These are phyloP conservation scores for Oryza officinalis DNA, from an alignment of 176 grass and related monocot species.

Conservation along the genomic window DNA sequence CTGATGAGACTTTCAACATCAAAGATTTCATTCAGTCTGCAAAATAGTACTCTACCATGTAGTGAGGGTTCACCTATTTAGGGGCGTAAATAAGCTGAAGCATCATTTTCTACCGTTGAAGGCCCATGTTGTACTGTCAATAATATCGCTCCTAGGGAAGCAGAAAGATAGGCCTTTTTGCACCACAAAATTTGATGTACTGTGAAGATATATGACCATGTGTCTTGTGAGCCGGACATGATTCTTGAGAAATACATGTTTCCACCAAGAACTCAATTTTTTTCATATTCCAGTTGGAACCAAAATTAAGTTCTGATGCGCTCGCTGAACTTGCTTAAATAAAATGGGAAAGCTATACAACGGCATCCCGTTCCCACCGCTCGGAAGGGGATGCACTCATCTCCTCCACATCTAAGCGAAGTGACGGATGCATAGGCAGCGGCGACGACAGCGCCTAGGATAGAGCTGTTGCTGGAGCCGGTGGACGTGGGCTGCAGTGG, in stretches of 20 bases:
- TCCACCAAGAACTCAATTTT: not conserved
- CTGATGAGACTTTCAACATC: conserved; percentile 68
- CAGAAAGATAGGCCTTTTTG: not conserved
- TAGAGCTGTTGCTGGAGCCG: no score
- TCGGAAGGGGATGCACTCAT: no score
- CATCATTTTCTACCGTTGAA: not conserved
- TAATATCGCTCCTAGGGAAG: not conserved
- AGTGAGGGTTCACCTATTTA: not conserved
- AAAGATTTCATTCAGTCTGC: conserved; percentile 59
- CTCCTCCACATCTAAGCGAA: no score
- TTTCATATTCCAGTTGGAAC: not conserved
- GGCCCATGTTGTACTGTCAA: no score
- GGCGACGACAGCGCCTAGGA: no score
- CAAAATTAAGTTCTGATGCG: not conserved
- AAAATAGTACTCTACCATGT: conserved; percentile 22
- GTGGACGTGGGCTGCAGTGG: no score
- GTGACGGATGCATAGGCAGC: no score
- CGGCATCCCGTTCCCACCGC: no score
- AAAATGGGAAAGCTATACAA: no score
- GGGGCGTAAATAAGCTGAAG: not conserved
- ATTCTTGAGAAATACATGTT: not conserved
- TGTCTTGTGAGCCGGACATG: not conserved
- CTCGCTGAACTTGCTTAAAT: not conserved
- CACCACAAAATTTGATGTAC: not conserved
- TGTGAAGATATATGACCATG: not conserved